Evolutionary conservation across 1,284 basidiomycete genomes (phyloP), one percentile per base, ranked within the genome.

Genomic region (Salmacisia buchloeana): DNA sequence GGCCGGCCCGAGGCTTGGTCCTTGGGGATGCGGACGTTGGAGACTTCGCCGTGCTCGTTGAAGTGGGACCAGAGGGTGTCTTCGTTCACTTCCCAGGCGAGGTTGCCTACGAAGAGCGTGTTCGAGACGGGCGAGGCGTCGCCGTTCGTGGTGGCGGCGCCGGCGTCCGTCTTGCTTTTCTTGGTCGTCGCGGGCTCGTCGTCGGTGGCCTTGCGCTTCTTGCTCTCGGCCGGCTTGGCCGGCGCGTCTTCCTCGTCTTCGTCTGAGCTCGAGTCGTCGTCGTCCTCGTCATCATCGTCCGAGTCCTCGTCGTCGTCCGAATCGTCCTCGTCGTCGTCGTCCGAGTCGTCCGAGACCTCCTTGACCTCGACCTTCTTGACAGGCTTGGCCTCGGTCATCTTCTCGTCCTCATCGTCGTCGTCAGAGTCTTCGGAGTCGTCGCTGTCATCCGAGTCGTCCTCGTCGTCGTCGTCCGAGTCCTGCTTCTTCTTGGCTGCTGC

Each of bases 41-140:
- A 89, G 61, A 97, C 87, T 68, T 89, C 87, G 59, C 94, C 94
- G 80, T 88, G 89, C 79, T 93, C 91, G 71, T 87, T 88, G 81
- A 98, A 99, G 69, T 88, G 85, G 81, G 91, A 88, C 92, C 94
- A 97, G 46, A 98, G 83, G 31, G 85, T 82, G 80, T 97, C 92
- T 82, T 97, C 92, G 61, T 83, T 86, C 61, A 87, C 85, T 60
- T 85, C 82, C 80, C 89, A 97, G 74, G 89, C 88, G 57, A 97
- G 83, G 81, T 94, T 94, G 60, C 93, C 94, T 70, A 97, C 87
- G 80, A 94, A 97, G 25, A 97, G 85, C 41, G 88, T 89, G 49
- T 83, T 81, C 36, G 88, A 89, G 9, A 92, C 89, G 54, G 86
- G 85, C 74, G 88, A 80, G 61, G 76, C 89, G 82, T 96, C 92